Percentiles rank a stretch among this genome's conserved stretches.
Conservation (phyloP, 768 basidiomycete genomes). For the Cystobasidium tubakii region DNA sequence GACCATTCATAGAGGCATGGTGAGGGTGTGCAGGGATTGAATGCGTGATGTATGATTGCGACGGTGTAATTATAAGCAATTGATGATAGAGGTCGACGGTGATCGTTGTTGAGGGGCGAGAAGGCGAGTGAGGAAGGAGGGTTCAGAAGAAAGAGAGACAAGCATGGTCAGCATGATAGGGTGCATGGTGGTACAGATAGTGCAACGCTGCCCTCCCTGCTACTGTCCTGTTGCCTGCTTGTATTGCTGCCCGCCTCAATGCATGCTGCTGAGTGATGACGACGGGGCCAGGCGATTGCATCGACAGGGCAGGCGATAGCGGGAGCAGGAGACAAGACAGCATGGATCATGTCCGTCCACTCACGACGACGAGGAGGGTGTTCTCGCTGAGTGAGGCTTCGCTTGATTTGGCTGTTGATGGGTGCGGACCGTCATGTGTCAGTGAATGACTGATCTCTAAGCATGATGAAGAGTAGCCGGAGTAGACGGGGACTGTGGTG, state of each 20-base stretch:
- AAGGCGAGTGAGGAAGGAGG: not conserved
- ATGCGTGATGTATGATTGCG: no score
- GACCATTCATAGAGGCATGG: no score
- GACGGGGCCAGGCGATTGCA: not conserved
- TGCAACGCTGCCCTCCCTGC: not conserved
- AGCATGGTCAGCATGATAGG: not conserved
- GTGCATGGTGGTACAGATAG: not conserved
- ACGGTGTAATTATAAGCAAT: no score
- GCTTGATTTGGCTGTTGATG: not conserved
- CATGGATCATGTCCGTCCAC: not conserved
- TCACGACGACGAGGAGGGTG: conserved; percentile 21
- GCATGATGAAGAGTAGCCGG: no score
- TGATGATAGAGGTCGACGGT: not conserved
- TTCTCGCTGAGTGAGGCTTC: conserved; percentile 8
- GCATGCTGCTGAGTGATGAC: not conserved
- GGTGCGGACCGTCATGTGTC: no score
- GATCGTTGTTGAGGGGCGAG: not conserved
- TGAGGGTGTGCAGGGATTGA: no score
- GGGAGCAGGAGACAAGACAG: not conserved
- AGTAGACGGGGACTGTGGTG: not conserved
- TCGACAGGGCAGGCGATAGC: not conserved
- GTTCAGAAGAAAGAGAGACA: not conserved
- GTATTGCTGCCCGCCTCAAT: not conserved
- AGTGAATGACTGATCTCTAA: no score
- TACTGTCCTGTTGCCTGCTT: not conserved